Percentiles rank a stretch among this genome's conserved stretches.
Conservation (phyloP, 1,284 basidiomycete genomes). For the Apiotrichum veenhuisii region DNA sequence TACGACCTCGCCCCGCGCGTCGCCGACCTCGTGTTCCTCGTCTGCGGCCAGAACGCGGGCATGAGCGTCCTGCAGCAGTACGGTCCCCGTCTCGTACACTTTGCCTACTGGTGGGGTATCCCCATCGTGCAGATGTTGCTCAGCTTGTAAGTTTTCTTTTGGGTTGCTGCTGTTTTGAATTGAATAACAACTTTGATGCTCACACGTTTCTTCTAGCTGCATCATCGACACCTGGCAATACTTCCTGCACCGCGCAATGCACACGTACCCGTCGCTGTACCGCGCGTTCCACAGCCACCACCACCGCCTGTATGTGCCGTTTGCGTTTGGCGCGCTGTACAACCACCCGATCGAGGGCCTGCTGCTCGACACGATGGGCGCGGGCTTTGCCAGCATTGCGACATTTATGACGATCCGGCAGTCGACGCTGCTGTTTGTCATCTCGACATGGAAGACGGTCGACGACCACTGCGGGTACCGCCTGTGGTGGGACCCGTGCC, state of each 20-base stretch:
- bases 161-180: no score
- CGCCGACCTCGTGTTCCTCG: conserved; percentile 52
- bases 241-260: conserved; percentile 88
- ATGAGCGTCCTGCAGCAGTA: conserved; percentile 48
- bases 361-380: conserved; percentile 80
- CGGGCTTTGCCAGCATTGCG: conserved; percentile 68
- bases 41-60: conserved; percentile 49
- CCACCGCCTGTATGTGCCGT: conserved; percentile 94
- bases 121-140: conserved; percentile 70
- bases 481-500: conserved; percentile 83
- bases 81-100: conserved; percentile 61
- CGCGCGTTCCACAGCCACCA: conserved; percentile 90
- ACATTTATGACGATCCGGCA: conserved; percentile 75
- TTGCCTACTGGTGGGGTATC: conserved; percentile 91
- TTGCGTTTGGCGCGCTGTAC: conserved; percentile 95
- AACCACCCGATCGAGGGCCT: conserved; percentile 97
- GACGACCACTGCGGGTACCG: conserved; percentile 95
- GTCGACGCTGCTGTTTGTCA: conserved; percentile 75
- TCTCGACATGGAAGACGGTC: conserved; percentile 90
- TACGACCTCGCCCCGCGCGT: conserved; percentile 53
- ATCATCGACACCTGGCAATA: conserved; percentile 99
- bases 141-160: conserved; percentile 67
- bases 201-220: conserved; percentile 63
- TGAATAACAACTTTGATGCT: conserved; percentile 1
- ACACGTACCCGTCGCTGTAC: conserved; percentile 86